Base-by-base conservation (phyloP, 1,284 basidiomycete species). In the Ustilago esculenta region DNA sequence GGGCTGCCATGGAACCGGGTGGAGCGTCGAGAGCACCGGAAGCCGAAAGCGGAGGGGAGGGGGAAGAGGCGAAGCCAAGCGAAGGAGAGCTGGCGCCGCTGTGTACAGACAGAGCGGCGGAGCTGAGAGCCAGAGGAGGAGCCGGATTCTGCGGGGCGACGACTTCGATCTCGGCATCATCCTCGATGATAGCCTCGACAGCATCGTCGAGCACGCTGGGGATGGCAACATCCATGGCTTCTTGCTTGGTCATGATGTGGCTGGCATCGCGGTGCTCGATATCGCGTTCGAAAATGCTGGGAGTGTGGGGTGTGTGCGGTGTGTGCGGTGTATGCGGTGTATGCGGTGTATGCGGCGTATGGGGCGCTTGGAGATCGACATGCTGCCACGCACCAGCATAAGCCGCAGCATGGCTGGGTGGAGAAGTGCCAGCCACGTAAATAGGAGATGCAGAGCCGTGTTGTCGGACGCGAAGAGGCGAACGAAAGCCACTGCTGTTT, bases 281-380 rank as follows among this genome's bases (percentile, higher is more conserved):
- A 33, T 77, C 75, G 18, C 79, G 61, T 55, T 81, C 79, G 58
- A 81, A 81, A 46, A 81, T 81, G 64, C 57, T 77, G 10, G 60
- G 61, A 25, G 60, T 43, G 32, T 46, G 54, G 3, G 61, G 33
- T 3, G 51, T 48, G 24, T 54, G 51, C n/a, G 58, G 42, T n/a
- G 51, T 55, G 17, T 54, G 51, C 20, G 60, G 27, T 5, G 46
- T 51, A 18, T 47, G 52, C 25, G 53, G 43, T n/a, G 51, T 55
- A 21, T 54, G 51, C 20, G 60, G 27, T 5, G 46, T 51, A 18
- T 47, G 52, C 25, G 53, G 43, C 14, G 59, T 55, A 43, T 46
- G 30, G 30, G 52, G 34, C 24, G 40, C 34, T 4, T 59, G 47
- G 8, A 53, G 39, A 4, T 54, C 50, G 32, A 44, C 14, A 24